A percentile compares a stretch with the other conserved stretches of the same genome.
Conservation (phyloP, 1,284 basidiomycete species). For the Cystobasidium slooffiae region DNA sequence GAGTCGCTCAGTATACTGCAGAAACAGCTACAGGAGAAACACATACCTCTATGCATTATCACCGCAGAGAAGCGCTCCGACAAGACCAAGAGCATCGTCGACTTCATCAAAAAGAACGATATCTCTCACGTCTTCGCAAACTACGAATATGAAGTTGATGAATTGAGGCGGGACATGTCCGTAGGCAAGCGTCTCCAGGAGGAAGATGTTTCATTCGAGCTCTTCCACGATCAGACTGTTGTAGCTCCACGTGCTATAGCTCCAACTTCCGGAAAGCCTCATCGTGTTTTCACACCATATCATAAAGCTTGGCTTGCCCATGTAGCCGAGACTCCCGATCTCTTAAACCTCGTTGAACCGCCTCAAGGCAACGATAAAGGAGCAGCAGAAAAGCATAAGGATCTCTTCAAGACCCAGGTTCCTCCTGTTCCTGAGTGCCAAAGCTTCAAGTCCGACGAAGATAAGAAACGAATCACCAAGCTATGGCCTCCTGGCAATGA, state of each 20-base stretch:
- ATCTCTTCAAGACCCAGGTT: constrained; percentile 43
- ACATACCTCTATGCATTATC: constrained; percentile 75
- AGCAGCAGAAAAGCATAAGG: constrained; percentile 37
- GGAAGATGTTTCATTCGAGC: constrained; percentile 62
- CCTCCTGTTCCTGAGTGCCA: constrained; percentile 44
- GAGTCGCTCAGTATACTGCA: constrained; percentile 67
- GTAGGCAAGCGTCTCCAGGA: constrained; percentile 66
- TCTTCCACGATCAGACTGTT: constrained; percentile 75
- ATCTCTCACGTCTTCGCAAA: constrained; percentile 49
- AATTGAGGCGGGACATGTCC: constrained; percentile 76
- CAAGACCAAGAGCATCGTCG: constrained; percentile 61
- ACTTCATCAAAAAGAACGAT: constrained; percentile 59
- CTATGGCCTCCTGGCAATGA: constrained; percentile 52
- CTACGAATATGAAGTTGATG: constrained; percentile 85
- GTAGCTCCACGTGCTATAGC: constrained; percentile 75
- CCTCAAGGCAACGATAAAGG: constrained; percentile 49
- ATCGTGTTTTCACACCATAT: constrained; percentile 72
- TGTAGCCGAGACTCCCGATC: constrained; percentile 57
- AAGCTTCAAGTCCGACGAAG: constrained; percentile 46
- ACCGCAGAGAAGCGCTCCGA: constrained; percentile 64
- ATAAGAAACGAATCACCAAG: constrained; percentile 53
- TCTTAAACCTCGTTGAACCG: constrained; percentile 52
- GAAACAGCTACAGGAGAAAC: constrained; percentile 65
- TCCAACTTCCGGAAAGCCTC: constrained; percentile 71
- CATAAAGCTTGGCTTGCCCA: constrained; percentile 76